Evolutionary conservation across 2,329 filamentous ascomycete genomes (phyloP).

Genomic region (Apiospora arundinis): DNA sequence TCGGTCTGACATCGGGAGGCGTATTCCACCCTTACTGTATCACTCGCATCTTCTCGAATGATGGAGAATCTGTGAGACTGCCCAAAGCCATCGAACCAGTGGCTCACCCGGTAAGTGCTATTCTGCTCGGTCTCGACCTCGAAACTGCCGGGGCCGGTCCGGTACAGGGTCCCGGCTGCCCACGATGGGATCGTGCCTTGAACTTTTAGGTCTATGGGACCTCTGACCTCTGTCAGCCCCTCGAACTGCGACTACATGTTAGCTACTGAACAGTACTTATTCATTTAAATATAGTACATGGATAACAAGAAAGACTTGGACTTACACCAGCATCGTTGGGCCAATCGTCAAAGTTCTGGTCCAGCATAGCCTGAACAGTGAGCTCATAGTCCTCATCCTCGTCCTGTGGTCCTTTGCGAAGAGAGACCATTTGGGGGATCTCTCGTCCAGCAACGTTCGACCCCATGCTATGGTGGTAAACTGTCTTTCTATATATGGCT

Average conservation of each 20-base stretch:
- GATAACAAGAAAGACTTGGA: background rate
- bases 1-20: conserved; percentile 75
- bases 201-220: conserved; percentile 68
- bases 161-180: conserved; percentile 74
- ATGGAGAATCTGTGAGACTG: conserved; percentile 78
- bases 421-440: background rate
- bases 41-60: conserved; percentile 37
- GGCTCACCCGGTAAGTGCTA: conserved; percentile 66
- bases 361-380: conserved; percentile 27
- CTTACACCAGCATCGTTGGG: conserved; percentile 58
- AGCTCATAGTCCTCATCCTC: conserved; percentile 34
- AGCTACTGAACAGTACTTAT: background rate
- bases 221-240: conserved; percentile 67
- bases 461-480: background rate
- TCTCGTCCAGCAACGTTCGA: background rate
- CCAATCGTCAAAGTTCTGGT: conserved; percentile 48
- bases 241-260: conserved; percentile 62
- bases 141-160: conserved; percentile 74
- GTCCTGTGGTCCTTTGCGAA: conserved; percentile 23
- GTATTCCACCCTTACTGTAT: conserved; percentile 63
- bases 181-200: conserved; percentile 73
- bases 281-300: background rate
- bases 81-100: conserved; percentile 84
- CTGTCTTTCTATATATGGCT: background rate
- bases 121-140: conserved; percentile 63